These are phyloP conservation scores for Theobroma grandiflorum DNA, from an alignment of 441 rosid species.

Conservation along the genomic window DNA sequence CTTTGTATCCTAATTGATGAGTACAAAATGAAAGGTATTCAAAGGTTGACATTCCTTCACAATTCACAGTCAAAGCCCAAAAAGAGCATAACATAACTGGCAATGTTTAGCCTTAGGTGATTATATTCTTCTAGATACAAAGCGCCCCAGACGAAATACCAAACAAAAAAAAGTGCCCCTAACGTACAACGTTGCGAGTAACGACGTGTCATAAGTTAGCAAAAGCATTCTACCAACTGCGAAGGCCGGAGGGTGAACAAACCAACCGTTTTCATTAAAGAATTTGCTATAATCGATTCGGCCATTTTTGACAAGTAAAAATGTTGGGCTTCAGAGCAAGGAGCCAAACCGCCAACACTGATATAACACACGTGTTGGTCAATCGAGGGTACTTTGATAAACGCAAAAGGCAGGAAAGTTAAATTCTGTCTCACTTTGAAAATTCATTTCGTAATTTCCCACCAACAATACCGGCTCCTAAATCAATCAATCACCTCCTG, in stretches of 20 bases:
- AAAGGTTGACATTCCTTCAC: no score
- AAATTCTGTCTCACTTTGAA: neutral
- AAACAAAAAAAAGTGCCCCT: no score
- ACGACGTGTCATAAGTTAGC: no score
- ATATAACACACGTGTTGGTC: conserved; percentile 26
- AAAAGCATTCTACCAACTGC: no score
- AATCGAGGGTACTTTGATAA: conserved; percentile 5
- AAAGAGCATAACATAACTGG: no score
- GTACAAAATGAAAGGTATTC: no score
- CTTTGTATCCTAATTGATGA: no score
- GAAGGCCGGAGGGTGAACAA: neutral
- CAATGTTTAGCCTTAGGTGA: no score
- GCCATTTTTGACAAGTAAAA: neutral
- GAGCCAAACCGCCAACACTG: neutral
- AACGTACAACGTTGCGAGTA: no score
- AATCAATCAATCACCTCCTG: neutral
- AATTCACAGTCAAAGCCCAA: no score
- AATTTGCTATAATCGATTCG: neutral
- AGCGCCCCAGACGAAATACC: no score
- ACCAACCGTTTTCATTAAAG: neutral
- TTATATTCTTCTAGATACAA: no score
- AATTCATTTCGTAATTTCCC: conserved; percentile 31
- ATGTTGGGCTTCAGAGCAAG: neutral
- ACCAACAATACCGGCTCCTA: conserved; percentile 33
- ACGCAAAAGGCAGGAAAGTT: neutral